These are phyloP conservation scores for Rhododendron simsii DNA, from an alignment of 148 eudicot genomes.

Conservation along the genomic window DNA sequence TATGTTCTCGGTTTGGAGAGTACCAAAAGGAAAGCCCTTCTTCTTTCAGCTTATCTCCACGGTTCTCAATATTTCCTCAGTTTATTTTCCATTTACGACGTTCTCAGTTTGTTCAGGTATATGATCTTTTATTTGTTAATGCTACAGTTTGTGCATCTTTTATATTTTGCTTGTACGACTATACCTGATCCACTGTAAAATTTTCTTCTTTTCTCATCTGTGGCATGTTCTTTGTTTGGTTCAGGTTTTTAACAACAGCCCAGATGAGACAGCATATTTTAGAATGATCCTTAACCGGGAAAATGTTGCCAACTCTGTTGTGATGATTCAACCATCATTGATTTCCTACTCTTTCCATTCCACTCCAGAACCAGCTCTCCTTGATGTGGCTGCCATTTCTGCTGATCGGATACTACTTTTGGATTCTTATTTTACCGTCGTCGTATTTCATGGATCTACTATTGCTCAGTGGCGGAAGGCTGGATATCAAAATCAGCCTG, in stretches of 20 bases:
- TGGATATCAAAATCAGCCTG: slow-evolving; percentile 82
- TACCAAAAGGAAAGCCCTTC: slow-evolving; percentile 78
- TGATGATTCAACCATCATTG: slow-evolving; percentile 96
- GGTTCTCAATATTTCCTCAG: slow-evolving; percentile 92
- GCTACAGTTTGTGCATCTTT: not conserved
- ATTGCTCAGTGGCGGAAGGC: slow-evolving; percentile 97
- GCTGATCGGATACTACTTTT: slow-evolving; percentile 78
- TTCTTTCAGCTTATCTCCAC: slow-evolving; percentile 80
- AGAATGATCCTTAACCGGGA: slow-evolving; percentile 93
- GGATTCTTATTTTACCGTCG: slow-evolving; percentile 85
- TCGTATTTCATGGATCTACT: slow-evolving; percentile 88
- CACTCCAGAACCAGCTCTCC: slow-evolving; percentile 80
- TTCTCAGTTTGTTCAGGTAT: slow-evolving; percentile 95
- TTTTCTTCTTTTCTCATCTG: slow-evolving; percentile 6
- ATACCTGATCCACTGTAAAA: not conserved
- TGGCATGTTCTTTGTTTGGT: slow-evolving; percentile 6
- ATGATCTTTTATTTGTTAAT: not conserved
- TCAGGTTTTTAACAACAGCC: slow-evolving; percentile 97
- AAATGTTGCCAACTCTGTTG: slow-evolving; percentile 89
- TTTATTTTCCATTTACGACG: slow-evolving; percentile 84
- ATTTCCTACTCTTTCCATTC: slow-evolving; percentile 83
- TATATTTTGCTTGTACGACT: not conserved
- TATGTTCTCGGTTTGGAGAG: slow-evolving; percentile 87
- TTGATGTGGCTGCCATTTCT: slow-evolving; percentile 83
- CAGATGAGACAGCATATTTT: slow-evolving; percentile 97